Evolutionary conservation across 208 protist species (phyloP).

Genomic region (Angomonas deanei): DNA sequence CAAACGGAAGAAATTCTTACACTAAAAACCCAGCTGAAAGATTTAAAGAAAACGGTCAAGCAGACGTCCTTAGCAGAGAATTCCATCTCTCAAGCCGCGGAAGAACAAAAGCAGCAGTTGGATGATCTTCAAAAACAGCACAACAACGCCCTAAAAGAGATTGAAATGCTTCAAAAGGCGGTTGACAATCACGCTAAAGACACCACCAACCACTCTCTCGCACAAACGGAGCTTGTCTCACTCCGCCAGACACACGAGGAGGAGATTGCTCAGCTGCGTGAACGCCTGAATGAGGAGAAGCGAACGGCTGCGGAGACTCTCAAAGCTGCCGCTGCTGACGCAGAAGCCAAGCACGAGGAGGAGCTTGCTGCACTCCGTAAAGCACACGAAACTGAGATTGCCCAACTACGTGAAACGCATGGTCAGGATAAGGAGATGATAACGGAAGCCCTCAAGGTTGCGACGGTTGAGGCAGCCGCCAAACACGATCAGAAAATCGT

Average conservation of each 20-base stretch:
- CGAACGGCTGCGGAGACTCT: background rate
- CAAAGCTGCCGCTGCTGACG: background rate
- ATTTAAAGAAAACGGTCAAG: background rate
- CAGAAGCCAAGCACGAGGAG: background rate
- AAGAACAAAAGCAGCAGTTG: background rate
- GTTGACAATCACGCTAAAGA: too few relatives aligned
- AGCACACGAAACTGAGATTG: background rate
- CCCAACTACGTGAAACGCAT: background rate
- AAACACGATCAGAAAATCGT: background rate
- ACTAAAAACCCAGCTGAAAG: background rate
- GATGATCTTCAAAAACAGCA: background rate
- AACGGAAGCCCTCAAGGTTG: background rate
- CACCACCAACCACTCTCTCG: too few relatives aligned
- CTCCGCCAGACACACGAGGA: too few relatives aligned
- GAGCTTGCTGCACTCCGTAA: background rate
- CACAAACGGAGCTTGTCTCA: background rate
- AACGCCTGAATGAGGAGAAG: background rate
- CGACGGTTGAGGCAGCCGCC: background rate
- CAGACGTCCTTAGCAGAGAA: background rate
- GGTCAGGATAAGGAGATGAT: background rate
- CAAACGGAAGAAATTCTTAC: background rate
- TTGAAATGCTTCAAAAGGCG: too few relatives aligned
- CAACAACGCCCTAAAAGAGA: too few relatives aligned
- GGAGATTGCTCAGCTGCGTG: background rate
- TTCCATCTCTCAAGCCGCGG: too few relatives aligned